Evolutionary conservation across 2,329 filamentous ascomycete species (phyloP).

Genomic region (Cladosporium sp.): DNA sequence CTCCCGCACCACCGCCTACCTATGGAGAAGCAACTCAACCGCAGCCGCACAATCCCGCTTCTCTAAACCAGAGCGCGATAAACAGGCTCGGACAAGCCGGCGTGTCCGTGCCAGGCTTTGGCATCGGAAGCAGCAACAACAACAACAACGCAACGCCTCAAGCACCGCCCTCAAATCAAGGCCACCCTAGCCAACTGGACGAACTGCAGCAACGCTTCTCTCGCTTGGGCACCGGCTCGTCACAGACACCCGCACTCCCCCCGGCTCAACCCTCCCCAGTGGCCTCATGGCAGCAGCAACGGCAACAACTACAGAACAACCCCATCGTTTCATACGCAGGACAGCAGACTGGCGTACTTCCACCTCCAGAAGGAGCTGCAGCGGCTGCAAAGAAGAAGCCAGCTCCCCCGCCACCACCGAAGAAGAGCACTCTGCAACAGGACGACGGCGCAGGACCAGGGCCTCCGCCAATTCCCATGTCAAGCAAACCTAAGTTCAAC

Average conservation of each 20-base stretch:
- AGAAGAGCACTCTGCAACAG: constrained; percentile 54
- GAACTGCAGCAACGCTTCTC: constrained; percentile 70
- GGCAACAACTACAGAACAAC: constrained; percentile 34
- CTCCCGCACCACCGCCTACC: constrained; percentile 49
- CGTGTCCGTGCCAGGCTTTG: constrained; percentile 75
- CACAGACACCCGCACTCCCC: constrained; percentile 23
- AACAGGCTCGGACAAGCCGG: constrained; percentile 71
- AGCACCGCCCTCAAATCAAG: constrained; percentile 27
- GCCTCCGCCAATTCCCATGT: constrained; percentile 60
- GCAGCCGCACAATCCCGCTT: constrained; percentile 32
- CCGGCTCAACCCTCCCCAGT: constrained; percentile 43
- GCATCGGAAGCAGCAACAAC: constrained; percentile 60
- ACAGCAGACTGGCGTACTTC: constrained; percentile 46
- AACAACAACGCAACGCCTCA: constrained; percentile 32
- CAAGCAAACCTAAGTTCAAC: constrained; percentile 55
- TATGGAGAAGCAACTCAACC: constrained; percentile 49
- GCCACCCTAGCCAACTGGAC: constrained; percentile 54
- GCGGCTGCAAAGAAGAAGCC: constrained; percentile 52
- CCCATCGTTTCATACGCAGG: constrained; percentile 35
- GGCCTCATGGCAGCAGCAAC: constrained; percentile 64
- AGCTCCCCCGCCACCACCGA: constrained; percentile 60
- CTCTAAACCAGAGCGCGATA: constrained; percentile 62
- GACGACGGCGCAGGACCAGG: constrained; percentile 37
- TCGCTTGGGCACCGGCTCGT: constrained; percentile 40
- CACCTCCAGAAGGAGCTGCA: constrained; percentile 33